A percentile compares a stretch with the other conserved stretches of the same genome.
Evolutionary conservation across 2,329 filamentous ascomycete species (phyloP).

Genomic region (Alternaria triticina): DNA sequence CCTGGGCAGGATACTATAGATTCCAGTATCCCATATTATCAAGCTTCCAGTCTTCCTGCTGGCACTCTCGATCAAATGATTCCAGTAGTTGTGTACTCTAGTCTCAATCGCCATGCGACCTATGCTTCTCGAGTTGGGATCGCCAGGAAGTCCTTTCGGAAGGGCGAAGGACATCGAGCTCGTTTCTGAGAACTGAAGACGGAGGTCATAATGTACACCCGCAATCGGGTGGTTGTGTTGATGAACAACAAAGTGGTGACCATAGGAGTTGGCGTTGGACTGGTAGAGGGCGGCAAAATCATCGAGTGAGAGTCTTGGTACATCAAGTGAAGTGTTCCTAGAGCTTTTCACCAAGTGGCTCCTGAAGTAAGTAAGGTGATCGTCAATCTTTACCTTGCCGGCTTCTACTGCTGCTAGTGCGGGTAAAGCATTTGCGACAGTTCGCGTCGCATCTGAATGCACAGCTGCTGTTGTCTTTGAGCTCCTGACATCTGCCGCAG

Average conservation of each 20-base stretch:
- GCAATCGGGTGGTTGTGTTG: conserved; percentile 76
- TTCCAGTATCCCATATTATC: conserved; percentile 56
- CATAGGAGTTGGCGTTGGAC: conserved; percentile 54
- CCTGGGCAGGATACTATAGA: conserved; percentile 48
- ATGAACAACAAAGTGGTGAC: conserved; percentile 69
- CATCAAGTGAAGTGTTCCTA: background rate
- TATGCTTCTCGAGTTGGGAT: conserved; percentile 48
- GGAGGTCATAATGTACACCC: conserved; percentile 72
- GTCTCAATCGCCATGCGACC: conserved; percentile 55
- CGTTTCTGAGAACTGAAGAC: conserved; percentile 71
- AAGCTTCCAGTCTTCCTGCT: conserved; percentile 52
- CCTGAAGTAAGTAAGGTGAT: conserved; percentile 59
- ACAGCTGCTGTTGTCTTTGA: too few species aligned
- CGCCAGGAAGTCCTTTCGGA: conserved; percentile 53
- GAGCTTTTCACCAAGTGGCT: conserved; percentile 46
- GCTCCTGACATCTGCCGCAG: background rate
- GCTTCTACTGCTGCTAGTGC: conserved; percentile 59
- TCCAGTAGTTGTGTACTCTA: conserved; percentile 54
- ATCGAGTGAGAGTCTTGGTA: conserved; percentile 49
- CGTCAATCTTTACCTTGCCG: conserved; percentile 54
- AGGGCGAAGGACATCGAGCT: conserved; percentile 67
- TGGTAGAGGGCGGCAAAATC: conserved; percentile 56
- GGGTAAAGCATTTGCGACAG: background rate
- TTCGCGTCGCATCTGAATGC: background rate
- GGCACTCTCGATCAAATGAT: conserved; percentile 54